Base-by-base conservation (phyloP, 2,329 filamentous ascomycete species). In the Pseudocercospora crystallina region DNA sequence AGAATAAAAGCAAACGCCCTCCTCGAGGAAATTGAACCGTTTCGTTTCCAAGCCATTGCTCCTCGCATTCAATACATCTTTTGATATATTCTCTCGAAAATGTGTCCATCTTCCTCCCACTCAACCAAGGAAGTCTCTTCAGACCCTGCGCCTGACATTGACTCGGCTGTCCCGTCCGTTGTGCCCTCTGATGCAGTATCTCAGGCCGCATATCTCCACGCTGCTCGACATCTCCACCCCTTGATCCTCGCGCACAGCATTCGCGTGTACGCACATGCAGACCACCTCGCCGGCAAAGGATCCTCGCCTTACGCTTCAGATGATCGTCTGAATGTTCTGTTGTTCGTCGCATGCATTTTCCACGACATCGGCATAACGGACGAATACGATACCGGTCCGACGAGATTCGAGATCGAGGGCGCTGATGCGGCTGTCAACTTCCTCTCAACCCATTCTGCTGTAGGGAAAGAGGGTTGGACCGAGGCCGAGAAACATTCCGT, bases 401-500 rank as follows among this genome's bases (percentile, higher is more conserved):
- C 71, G 39, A 69, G 73, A 11, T 77, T 76, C 57, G 73, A 77
- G 56, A 65, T 76, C 39, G 73, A 75, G 53, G 73, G 73, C 5
- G 73, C 67, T 5, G 72, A 77, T 54, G 72, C 70, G 26, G 73
- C 72, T 5, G 65, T 66, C 2, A 36, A 53, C 1, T 63, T 68
- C 46, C 60, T 76, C 8, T 56, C 54, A 1, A 35, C 49, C 2
- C 60, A 64, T 31, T 4, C 8, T n/a, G 15, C 5, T 10, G 39
- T 42, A 11, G n/a, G 20, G 20, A 5, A 5, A 1, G 39, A 32
- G 26, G 56, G 54, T 8, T 42, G 68, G 2, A 47, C 49, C 10
- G 54, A 61, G 5, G 48, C 60, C 2, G 66, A 72, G 20, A 59
- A 58, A 10, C 69, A 71, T 30, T 63, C 72, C n/a, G 70, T 75